Evolutionary conservation across 208 protist species (phyloP).

Genomic region (Crithidia fasciculata): DNA sequence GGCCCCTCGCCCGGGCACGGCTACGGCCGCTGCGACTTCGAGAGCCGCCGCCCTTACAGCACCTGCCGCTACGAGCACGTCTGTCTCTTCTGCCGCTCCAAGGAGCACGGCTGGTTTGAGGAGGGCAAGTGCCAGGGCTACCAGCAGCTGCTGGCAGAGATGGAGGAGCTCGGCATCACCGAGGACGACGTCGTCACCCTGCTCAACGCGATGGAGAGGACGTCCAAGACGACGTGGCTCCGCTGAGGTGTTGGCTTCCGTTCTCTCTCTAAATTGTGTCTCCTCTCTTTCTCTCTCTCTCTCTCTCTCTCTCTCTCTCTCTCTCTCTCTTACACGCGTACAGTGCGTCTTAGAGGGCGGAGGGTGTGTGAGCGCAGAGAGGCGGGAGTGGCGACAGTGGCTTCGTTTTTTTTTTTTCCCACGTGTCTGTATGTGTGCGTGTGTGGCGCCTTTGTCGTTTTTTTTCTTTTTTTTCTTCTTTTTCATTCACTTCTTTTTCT

Average conservation of each 20-base stretch:
- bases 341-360: not conserved
- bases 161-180: slow-evolving; percentile 56
- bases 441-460: not conserved
- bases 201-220: slow-evolving; percentile 68
- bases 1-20: slow-evolving; percentile 52
- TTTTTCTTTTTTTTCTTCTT: not conserved
- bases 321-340: slow-evolving; percentile 2
- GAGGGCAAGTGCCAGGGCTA: slow-evolving; percentile 71
- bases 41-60: slow-evolving; percentile 57
- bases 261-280: not conserved
- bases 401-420: slow-evolving; percentile 1
- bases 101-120: slow-evolving; percentile 83
- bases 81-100: slow-evolving; percentile 73
- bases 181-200: slow-evolving; percentile 56
- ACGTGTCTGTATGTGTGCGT: not conserved
- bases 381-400: not conserved
- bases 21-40: slow-evolving; percentile 76
- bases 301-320: no score
- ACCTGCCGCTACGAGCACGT: slow-evolving; percentile 80
- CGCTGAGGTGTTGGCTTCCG: slow-evolving; percentile 3
- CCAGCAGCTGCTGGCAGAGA: slow-evolving; percentile 58
- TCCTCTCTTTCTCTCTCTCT: not conserved
- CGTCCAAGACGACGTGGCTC: slow-evolving; percentile 13
- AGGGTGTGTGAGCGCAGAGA: not conserved
- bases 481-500: not conserved